Base-by-base conservation (phyloP, 2,329 filamentous ascomycete genomes). In the Chrysoporthe cubensis region DNA sequence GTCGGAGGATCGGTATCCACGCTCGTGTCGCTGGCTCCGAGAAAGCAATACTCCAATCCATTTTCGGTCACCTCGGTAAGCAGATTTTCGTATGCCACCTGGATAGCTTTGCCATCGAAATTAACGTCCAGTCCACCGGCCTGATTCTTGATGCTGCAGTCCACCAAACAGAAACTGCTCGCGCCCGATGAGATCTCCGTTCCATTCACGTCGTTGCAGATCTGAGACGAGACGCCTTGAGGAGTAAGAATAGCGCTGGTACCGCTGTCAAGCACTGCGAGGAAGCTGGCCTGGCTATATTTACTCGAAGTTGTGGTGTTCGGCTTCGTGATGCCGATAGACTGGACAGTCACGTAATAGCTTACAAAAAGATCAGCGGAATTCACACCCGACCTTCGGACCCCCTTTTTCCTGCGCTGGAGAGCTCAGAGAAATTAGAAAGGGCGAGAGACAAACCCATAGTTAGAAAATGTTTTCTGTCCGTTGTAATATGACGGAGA, bases 231-330 rank as follows among this genome's bases (percentile, higher is more conserved):
- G 56, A 87, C 75, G 57, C 78, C 75, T 70, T 83, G 77, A 1
- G 85, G 85, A 0, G 87, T 78, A 70, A 86, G 84, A 72, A 81
- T 85, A 68, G 84, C 73, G 54, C 80, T 84, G 66, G 80, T 83
- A 16, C 86, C 86, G 5, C 84, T 86, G 75, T 88, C 85, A 43
- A 88, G 80, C 4, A 86, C 77, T 5, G 83, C 84, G 8, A 82
- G 77, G 46, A 71, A 69, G 42, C 26, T 46, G 13, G 7, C 64
- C 18, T 60, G 56, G 50, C 46, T 37, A 46, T 64, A 67, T 21
- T 52, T 43, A 32, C 61, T 70, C 37, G 57, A 63, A 14, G 21
- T 40, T 18, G 13, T 46, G 11, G 43, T 18, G 40, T 52, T 52
- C 14, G 70, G 63, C 21, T 57, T 61, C 7, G 63, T 48, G n/a